A percentile compares a stretch with the other conserved stretches of the same genome.
Conservation (phyloP, 176 grass and related monocot genomes). For the Rhynchospora tenuis region DNA sequence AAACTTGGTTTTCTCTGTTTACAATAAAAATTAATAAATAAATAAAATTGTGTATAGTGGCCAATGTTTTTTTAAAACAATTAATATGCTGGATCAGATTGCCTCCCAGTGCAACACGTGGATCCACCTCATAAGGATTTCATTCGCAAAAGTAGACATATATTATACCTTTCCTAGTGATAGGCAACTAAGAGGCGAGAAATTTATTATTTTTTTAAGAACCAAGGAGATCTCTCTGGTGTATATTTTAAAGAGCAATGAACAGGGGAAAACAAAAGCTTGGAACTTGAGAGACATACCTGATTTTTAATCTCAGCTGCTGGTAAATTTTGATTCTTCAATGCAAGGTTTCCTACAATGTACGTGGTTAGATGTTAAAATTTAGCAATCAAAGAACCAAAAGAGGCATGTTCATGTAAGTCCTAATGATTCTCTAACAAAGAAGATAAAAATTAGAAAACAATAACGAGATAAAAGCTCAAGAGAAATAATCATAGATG, state of each 20-base stretch:
- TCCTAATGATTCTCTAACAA: not conserved
- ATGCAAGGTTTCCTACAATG: slow-evolving; percentile 38
- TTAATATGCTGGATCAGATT: not conserved
- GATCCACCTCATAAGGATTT: not conserved
- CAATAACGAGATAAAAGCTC: not conserved
- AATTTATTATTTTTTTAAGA: not conserved
- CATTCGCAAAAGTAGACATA: not conserved
- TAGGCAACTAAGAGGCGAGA: not conserved
- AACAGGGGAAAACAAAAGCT: not conserved
- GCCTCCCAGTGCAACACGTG: not conserved
- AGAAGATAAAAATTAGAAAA: not conserved
- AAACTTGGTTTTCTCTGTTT: not conserved
- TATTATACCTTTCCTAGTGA: not conserved
- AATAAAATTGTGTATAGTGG: not conserved
- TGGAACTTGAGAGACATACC: slow-evolving; percentile 20
- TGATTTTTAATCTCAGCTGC: slow-evolving; percentile 22
- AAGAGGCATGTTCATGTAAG: not conserved
- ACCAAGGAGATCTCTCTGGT: not conserved
- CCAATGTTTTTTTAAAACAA: not conserved
- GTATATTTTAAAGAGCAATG: not conserved
- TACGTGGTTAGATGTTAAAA: not conserved
- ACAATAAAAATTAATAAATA: not conserved
- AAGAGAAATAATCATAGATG: not conserved
- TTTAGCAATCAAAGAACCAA: not conserved
- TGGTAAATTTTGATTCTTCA: slow-evolving; percentile 27